Evolutionary conservation across 164 flowering plant species (phyloP).

Genomic region (Liquidambar formosana): DNA sequence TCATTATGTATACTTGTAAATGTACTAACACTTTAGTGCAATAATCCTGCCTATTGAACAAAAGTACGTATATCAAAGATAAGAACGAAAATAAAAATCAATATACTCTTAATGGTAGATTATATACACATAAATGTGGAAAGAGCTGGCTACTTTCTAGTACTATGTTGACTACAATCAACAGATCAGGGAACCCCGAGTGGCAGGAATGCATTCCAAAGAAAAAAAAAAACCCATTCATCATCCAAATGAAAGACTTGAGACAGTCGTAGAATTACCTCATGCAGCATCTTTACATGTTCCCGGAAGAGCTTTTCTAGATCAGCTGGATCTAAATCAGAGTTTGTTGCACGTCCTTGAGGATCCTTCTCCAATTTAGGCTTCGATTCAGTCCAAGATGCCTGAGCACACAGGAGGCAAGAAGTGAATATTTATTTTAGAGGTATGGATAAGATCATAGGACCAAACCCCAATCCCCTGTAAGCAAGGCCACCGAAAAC

Average conservation of each 20-base stretch:
- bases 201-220: conserved; percentile 2
- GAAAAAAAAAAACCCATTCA: not conserved
- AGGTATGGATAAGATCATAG: not conserved
- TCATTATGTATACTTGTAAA: no score
- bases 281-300: conserved; percentile 71
- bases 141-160: not conserved
- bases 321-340: conserved; percentile 78
- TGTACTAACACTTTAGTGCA: no score
- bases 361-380: conserved; percentile 93
- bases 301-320: conserved; percentile 92
- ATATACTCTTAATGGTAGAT: not conserved
- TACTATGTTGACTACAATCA: no score
- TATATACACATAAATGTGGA: not conserved
- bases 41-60: no score
- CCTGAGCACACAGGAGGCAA: conserved; percentile 39
- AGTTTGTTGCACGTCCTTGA: conserved; percentile 77
- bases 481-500: not conserved
- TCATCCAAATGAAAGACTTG: not conserved
- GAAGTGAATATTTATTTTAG: not conserved
- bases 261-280: conserved; percentile 43
- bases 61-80: no score
- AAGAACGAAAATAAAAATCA: no score
- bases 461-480: not conserved
- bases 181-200: not conserved
- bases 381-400: conserved; percentile 95